These are phyloP conservation scores for Phaeosphaeria sp. DNA, from an alignment of 2,329 filamentous ascomycete genomes.

Conservation along the genomic window DNA sequence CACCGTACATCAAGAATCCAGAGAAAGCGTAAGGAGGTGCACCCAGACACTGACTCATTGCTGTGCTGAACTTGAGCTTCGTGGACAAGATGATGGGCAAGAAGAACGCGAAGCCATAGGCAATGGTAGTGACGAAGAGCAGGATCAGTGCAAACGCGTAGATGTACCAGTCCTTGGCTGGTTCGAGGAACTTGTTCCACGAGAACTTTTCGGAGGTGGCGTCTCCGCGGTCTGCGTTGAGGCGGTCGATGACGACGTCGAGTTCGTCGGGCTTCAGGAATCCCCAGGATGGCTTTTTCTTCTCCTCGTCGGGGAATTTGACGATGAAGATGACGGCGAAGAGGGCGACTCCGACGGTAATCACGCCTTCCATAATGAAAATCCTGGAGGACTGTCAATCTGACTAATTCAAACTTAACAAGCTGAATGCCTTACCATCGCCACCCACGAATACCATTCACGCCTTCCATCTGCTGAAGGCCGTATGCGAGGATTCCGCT, in stretches of 20 bases:
- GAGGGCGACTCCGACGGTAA: conserved; percentile 26
- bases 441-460: conserved; percentile 28
- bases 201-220: conserved; percentile 24
- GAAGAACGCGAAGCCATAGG: conserved; percentile 32
- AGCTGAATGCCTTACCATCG: conserved; percentile 29
- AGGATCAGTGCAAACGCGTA: conserved; percentile 29
- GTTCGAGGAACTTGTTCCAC: conserved; percentile 29
- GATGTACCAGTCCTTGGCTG: conserved; percentile 32
- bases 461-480: conserved; percentile 31
- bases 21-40: conserved; percentile 35
- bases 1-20: conserved; percentile 33
- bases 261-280: conserved; percentile 27
- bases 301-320: conserved; percentile 34
- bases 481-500: conserved; percentile 32
- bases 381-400: conserved; percentile 20
- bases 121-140: conserved; percentile 28
- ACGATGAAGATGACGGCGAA: conserved; percentile 29
- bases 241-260: conserved; percentile 26
- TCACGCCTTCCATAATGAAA: conserved; percentile 34
- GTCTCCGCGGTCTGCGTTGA: conserved; percentile 31
- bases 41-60: conserved; percentile 32
- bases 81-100: conserved; percentile 31
- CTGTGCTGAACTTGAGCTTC: conserved; percentile 30
- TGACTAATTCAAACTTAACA: no score
- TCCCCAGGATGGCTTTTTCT: conserved; percentile 22